Evolutionary conservation across 805 yeast genomes (phyloP).

Genomic region (Candida suzukii): DNA sequence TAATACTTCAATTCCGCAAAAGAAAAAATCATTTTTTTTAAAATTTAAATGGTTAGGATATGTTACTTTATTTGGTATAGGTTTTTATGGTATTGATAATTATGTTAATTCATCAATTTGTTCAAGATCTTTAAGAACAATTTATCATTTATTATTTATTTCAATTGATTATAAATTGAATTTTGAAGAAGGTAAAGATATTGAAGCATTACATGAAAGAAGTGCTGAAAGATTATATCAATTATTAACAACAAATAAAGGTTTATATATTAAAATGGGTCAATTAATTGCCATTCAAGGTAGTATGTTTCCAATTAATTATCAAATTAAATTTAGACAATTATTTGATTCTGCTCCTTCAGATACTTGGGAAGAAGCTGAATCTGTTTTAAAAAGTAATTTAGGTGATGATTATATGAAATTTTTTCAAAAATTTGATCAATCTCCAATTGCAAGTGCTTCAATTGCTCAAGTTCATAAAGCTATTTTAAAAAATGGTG

Average conservation of each 20-base stretch:
- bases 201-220: constrained; percentile 52
- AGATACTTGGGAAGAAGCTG: constrained; percentile 43
- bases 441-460: constrained; percentile 65
- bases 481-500: constrained; percentile 39
- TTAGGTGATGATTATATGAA: constrained; percentile 36
- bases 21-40: not conserved
- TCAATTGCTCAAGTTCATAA: constrained; percentile 66
- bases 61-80: constrained; percentile 11
- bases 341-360: constrained; percentile 66
- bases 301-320: constrained; percentile 56
- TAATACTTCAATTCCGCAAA: too few species aligned
- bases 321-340: constrained; percentile 45
- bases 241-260: constrained; percentile 40
- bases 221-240: constrained; percentile 45
- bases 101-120: constrained; percentile 40
- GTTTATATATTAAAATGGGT: constrained; percentile 69
- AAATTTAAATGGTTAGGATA: constrained; percentile 3
- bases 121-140: constrained; percentile 45
- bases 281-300: constrained; percentile 78
- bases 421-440: constrained; percentile 40
- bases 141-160: constrained; percentile 38
- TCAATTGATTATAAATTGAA: constrained; percentile 57
- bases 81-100: constrained; percentile 20
- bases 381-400: constrained; percentile 30
- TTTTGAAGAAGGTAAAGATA: constrained; percentile 36